These are phyloP conservation scores for Grifola frondosa DNA, from an alignment of 1,284 basidiomycete species.

Conservation along the genomic window DNA sequence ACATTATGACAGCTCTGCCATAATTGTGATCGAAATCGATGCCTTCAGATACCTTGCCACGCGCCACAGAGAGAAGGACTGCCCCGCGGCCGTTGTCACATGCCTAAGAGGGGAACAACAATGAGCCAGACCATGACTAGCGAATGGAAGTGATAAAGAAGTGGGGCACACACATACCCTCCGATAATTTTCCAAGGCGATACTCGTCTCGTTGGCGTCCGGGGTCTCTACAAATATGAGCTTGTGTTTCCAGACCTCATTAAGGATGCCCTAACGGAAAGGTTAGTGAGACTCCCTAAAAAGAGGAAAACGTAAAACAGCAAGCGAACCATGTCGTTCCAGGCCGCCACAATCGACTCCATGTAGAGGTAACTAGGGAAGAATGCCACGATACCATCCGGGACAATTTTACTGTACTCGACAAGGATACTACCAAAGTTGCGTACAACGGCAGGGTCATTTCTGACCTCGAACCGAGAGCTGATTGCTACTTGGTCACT, in stretches of 20 bases:
- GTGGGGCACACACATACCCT: constrained; percentile 54
- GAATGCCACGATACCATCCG: constrained; percentile 99
- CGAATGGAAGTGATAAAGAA: neutral
- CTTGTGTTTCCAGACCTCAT: constrained; percentile 99
- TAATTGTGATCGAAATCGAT: constrained; percentile 99
- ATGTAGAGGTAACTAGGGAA: constrained; percentile 99
- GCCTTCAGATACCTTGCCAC: constrained; percentile 99
- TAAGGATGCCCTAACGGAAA: constrained; percentile 82
- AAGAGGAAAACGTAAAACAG: constrained; percentile 3
- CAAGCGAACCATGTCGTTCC: constrained; percentile 95
- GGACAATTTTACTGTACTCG: constrained; percentile 97
- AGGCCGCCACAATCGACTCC: constrained; percentile 99
- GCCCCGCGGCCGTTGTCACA: constrained; percentile 99
- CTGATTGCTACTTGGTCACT: constrained; percentile 99
- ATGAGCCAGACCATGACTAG: neutral
- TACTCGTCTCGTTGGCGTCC: constrained; percentile 98
- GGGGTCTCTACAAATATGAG: constrained; percentile 99
- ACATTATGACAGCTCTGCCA: constrained; percentile 99
- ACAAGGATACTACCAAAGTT: constrained; percentile 99
- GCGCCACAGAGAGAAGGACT: constrained; percentile 93
- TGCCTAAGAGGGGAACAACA: constrained; percentile 52
- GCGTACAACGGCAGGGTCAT: constrained; percentile 97
- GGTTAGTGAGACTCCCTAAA: constrained; percentile 14
- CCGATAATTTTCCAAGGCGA: constrained; percentile 96
- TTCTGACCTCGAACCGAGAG: constrained; percentile 98